Evolutionary conservation across 192 early-diverging fungal species (phyloP), one percentile per base, ranked within the genome.

Genomic region (Coemansia sp.): DNA sequence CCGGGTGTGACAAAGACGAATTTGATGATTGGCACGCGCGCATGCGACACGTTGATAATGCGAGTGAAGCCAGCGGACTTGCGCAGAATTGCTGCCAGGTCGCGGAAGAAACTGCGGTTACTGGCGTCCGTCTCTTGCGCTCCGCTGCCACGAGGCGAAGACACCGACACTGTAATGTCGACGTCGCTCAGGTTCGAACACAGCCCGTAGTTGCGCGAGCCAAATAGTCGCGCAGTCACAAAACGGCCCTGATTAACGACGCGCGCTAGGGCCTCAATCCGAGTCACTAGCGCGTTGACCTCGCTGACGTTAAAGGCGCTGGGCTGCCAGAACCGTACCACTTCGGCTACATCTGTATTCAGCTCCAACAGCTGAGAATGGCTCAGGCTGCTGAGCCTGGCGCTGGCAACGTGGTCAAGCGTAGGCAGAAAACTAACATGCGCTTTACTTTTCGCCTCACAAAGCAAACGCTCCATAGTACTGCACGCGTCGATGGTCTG

Each of bases 1-100:
- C 8, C 24, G 18, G 13, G 43, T 3, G 36, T 43, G 24, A 31
- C 13, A 55, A 71, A 79, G 2, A 27, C 34, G 38, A 84, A 84
- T 66, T 79, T 84, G 59, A 79, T 65, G 5, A 84, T 84, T 5
- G 81, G 81, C 33, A 79, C 77, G 10, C 65, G 67, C 12, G 81
- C 74, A 22, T 67, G 63, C 18, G 29, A 15, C 3, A 84, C 34
- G 42, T 69, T 62, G 5, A 79, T 15, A 2, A 74, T 62, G 11
- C 16, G 42, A 5, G 10, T 3, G 55, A 75, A 80, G 24, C 67
- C 70, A 2, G 15, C 0, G 3, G 20, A 15, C 12, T 16, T 12
- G 6, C 49, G 46, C 59, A 79, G 31, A 22, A 27, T 38, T 1
- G 15, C 7, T 16, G 52, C 63, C 24, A 72, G n/a, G 16, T 20